phyloP scores from a whole-genome alignment of 2,329 filamentous ascomycete species.

The Aspergillus sp. region DNA sequence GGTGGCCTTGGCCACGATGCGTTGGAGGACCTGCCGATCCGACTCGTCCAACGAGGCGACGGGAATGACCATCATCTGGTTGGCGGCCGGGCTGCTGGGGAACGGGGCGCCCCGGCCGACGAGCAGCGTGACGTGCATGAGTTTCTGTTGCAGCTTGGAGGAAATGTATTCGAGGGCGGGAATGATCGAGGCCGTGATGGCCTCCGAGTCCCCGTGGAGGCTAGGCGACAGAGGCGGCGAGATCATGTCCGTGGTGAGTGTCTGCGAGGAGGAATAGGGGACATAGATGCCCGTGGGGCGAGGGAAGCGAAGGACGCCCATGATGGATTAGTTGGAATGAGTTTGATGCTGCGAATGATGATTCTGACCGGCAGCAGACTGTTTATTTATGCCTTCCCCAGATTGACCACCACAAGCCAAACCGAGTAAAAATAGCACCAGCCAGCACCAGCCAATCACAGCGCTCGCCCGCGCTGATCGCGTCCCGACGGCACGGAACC shows the following conservation, averaged over 20 bases:
- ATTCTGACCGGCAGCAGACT: too few relatives aligned
- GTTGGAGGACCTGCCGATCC: conserved; percentile 24
- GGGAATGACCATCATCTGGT: conserved; percentile 33
- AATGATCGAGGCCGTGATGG: conserved; percentile 27
- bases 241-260: conserved; percentile 34
- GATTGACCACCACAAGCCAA: not conserved
- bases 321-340: conserved; percentile 10
- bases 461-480: too few relatives aligned
- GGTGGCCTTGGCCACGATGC: conserved; percentile 29
- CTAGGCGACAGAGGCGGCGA: conserved; percentile 33
- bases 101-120: conserved; percentile 33
- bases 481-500: conserved; percentile 6
- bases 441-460: conserved; percentile 1
- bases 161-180: conserved; percentile 37
- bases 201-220: conserved; percentile 32
- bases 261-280: conserved; percentile 25
- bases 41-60: conserved; percentile 24
- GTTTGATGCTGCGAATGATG: too few relatives aligned
- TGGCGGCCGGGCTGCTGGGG: conserved; percentile 30
- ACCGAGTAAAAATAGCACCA: conserved; percentile 8
- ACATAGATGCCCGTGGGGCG: conserved; percentile 30
- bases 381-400: not conserved
- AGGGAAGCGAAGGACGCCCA: conserved; percentile 30
- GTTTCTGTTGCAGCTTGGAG: conserved; percentile 30
- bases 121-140: conserved; percentile 34